These are phyloP conservation scores for Hypoxylon sp. DNA, from an alignment of 2,329 filamentous ascomycete species.

Conservation along the genomic window DNA sequence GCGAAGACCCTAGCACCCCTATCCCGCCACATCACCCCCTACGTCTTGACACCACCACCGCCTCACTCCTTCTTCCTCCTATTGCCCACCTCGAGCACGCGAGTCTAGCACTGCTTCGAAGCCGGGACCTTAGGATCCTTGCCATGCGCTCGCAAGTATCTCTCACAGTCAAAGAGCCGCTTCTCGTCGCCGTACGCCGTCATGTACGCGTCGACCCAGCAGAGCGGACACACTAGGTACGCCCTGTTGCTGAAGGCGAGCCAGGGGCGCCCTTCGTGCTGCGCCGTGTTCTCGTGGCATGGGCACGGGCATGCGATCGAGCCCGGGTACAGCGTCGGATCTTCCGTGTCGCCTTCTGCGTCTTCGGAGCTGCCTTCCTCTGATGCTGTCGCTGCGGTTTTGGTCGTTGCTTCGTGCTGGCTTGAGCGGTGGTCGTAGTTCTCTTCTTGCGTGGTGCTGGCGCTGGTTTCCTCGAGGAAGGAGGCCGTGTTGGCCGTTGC, in stretches of 20 bases:
- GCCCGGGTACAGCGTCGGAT: neutral
- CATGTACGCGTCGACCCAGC: conserved; percentile 44
- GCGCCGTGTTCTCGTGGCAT: conserved; percentile 29
- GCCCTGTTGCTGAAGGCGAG: conserved; percentile 24
- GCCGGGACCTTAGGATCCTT: conserved; percentile 34
- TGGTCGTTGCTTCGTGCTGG: neutral
- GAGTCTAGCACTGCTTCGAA: conserved; percentile 24
- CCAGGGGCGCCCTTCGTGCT: conserved; percentile 27
- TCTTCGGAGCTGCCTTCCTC: neutral
- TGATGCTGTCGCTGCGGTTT: neutral
- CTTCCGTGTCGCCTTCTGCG: conserved; percentile 5
- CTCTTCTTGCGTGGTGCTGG: neutral
- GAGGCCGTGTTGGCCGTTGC: neutral
- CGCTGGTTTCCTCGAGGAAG: neutral
- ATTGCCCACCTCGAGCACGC: neutral
- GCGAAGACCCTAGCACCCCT: neutral
- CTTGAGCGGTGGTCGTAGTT: neutral
- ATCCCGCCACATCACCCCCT: neutral
- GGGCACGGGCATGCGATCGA: conserved; percentile 32
- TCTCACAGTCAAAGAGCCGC: conserved; percentile 24
- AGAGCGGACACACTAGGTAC: conserved; percentile 34
- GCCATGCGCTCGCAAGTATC: conserved; percentile 6
- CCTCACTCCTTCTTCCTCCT: neutral
- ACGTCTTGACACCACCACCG: neutral
- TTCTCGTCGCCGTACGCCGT: conserved; percentile 21